phyloP scores from a whole-genome alignment of 306 rosid genomes.

The Spatholobus suberectus region DNA sequence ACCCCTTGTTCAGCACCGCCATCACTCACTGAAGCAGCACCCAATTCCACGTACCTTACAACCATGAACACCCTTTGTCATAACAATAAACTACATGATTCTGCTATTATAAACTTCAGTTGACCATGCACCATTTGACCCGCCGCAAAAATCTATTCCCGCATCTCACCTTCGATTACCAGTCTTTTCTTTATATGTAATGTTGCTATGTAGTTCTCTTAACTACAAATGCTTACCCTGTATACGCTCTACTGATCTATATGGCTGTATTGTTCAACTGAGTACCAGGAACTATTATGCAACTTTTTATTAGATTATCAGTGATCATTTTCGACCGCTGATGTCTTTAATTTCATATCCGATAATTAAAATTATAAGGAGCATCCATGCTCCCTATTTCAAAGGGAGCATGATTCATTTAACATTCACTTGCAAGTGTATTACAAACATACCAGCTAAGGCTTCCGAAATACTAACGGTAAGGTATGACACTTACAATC shows the following conservation, averaged over 20 bases:
- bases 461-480: background rate
- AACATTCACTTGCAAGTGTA: conserved; percentile 9
- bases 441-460: background rate
- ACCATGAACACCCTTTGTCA: background rate
- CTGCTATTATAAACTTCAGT: no score
- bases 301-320: background rate
- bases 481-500: background rate
- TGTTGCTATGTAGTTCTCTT: background rate
- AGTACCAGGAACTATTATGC: background rate
- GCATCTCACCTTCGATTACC: no score
- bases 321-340: background rate
- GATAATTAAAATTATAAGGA: background rate
- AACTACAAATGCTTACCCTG: no score
- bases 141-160: no score
- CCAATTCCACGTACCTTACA: no score
- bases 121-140: no score
- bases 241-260: no score
- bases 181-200: no score
- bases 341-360: background rate
- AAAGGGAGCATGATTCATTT: background rate
- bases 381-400: background rate
- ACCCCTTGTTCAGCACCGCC: no score
- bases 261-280: background rate
- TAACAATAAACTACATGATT: no score
- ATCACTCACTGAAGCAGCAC: no score